phyloP scores from a whole-genome alignment of 495 filamentous ascomycete genomes.

The Xylaria intraflava region DNA sequence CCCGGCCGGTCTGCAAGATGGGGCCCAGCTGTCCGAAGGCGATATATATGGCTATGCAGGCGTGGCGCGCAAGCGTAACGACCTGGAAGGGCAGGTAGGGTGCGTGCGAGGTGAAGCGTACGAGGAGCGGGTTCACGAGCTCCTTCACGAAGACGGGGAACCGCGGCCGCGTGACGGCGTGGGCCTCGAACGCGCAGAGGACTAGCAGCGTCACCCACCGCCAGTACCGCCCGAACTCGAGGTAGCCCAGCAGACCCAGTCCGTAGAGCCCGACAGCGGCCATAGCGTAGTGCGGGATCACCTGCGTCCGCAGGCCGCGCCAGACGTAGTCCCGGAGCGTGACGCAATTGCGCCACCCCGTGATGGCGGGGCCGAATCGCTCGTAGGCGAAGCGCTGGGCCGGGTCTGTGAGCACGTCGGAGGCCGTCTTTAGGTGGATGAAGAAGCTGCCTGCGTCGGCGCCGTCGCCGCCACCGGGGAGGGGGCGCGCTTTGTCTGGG shows the following conservation, averaged over 20 bases:
- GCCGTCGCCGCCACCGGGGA: conserved; percentile 2
- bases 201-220: conserved; percentile 69
- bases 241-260: conserved; percentile 68
- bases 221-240: conserved; percentile 85
- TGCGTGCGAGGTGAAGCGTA: conserved; percentile 42
- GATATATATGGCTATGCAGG: conserved; percentile 75
- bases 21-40: conserved; percentile 81
- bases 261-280: conserved; percentile 58
- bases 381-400: conserved; percentile 87
- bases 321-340: conserved; percentile 70
- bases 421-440: conserved; percentile 71
- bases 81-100: conserved; percentile 86
- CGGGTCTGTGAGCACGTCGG: conserved; percentile 76
- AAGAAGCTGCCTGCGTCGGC: conserved; percentile 58
- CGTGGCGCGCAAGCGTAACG: conserved; percentile 66
- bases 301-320: conserved; percentile 50
- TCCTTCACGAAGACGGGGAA: conserved; percentile 49
- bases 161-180: conserved; percentile 61
- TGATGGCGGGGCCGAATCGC: conserved; percentile 74
- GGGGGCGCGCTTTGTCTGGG: conserved; percentile 63
- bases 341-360: conserved; percentile 58
- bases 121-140: conserved; percentile 58
- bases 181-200: conserved; percentile 66
- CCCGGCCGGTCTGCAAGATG: conserved; percentile 42
- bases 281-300: conserved; percentile 59